A percentile compares a stretch with the other conserved stretches of the same genome.
Conservation (phyloP, 108 stramenopile species). For the Schizochytrium sp. region DNA sequence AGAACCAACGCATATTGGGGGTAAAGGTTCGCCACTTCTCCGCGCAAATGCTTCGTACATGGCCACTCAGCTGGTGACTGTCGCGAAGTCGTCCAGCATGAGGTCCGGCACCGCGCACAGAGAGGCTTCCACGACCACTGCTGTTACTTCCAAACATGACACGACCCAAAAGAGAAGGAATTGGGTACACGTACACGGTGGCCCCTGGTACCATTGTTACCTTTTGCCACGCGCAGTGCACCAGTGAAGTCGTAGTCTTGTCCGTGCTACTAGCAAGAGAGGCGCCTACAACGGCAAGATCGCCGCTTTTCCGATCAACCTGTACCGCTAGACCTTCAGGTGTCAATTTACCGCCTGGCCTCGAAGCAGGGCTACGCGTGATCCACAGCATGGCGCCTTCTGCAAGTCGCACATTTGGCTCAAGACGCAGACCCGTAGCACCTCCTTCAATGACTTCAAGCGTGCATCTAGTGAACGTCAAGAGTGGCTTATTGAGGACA, state of each 20-base stretch:
- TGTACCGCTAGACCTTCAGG: not conserved
- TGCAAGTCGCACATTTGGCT: not conserved
- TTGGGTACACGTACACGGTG: not conserved
- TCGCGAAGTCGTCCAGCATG: not conserved
- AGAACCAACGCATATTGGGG: not conserved
- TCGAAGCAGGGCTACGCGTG: not conserved
- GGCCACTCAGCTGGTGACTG: not conserved
- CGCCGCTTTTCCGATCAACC: not conserved
- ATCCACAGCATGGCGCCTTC: not conserved
- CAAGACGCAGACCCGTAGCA: too few species aligned
- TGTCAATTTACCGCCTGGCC: not conserved
- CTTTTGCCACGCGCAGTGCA: not conserved
- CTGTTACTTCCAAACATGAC: not conserved
- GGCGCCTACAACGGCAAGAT: not conserved
- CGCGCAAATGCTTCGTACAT: not conserved
- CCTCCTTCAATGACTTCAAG: not conserved
- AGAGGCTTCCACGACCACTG: not conserved
- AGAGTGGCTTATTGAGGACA: not conserved
- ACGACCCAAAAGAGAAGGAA: not conserved
- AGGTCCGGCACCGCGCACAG: not conserved
- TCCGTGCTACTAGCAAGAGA: not conserved
- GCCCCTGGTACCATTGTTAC: not conserved
- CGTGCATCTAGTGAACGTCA: not conserved
- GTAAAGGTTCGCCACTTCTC: not conserved
- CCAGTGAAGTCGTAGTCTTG: not conserved